A percentile compares a stretch with the other conserved stretches of the same genome.
phyloP scores from a whole-genome alignment of 805 yeast species.

The Lipomyces spencermartinsiae region DNA sequence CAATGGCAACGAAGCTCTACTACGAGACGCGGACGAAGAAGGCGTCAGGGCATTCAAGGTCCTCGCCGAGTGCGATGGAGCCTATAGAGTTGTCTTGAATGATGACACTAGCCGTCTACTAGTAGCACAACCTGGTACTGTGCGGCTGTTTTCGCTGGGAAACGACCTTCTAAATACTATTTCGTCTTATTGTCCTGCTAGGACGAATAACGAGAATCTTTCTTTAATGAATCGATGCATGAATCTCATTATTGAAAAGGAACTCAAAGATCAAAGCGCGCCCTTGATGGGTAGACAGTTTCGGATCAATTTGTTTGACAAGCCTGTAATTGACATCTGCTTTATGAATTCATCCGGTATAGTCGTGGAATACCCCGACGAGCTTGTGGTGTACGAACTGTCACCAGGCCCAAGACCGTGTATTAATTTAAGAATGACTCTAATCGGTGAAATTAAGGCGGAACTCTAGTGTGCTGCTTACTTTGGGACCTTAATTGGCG shows the following conservation, averaged over 20 bases:
- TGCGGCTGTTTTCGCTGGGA: constrained; percentile 24
- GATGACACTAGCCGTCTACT: constrained; percentile 24
- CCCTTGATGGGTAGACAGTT: constrained; percentile 22
- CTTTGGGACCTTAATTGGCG: background rate
- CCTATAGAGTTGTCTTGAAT: constrained; percentile 6
- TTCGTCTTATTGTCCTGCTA: background rate
- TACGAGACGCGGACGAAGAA: constrained; percentile 23
- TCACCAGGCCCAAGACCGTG: background rate
- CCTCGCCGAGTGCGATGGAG: constrained; percentile 2
- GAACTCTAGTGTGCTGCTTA: background rate
- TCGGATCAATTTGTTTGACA: constrained; percentile 5
- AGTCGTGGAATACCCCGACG: constrained; percentile 23
- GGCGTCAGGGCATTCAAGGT: constrained; percentile 25
- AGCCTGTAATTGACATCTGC: constrained; percentile 19
- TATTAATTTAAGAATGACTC: background rate
- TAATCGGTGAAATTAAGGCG: background rate
- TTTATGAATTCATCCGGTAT: constrained; percentile 10
- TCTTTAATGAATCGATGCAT: constrained; percentile 5
- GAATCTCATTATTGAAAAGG: constrained; percentile 18
- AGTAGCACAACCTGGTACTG: constrained; percentile 6
- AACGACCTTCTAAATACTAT: background rate
- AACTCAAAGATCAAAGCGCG: constrained; percentile 12
- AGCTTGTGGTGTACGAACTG: constrained; percentile 17
- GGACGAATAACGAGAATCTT: background rate
- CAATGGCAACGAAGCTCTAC: constrained; percentile 7